Base-by-base conservation (phyloP, 257 asterid genomes). In the Galeopsis tetrahit region DNA sequence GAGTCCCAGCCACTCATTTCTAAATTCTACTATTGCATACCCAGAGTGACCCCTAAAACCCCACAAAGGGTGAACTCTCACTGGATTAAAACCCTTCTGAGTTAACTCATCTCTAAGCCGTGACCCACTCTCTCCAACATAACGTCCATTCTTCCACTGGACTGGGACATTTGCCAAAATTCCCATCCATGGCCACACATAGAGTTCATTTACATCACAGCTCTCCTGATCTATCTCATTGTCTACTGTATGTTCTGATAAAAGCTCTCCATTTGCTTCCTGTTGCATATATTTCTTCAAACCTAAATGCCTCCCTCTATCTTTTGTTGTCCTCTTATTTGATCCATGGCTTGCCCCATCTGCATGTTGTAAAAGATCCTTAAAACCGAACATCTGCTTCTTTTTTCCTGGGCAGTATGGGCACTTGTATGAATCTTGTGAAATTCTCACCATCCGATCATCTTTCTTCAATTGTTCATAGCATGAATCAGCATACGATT, bases 171-270 rank as follows among this genome's bases (percentile, higher is more conserved):
- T 85, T 15, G 81, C 90, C 21, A 87, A 75, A n/a, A 85, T 68
- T 11, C 93, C 93, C 81, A 73, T 76, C 87, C 89, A 87, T 40
- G 93, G 93, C 79, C 85, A 83, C 17, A 87, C 89, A 64, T 79
- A 78, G n/a, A 73, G 68, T 77, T 87, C 89, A 33, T 86, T 67
- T 2, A 6, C 5, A 57, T 35, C 60, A 65, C 62, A 56, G 62
- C 33, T 68, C 39, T 15, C 70, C 13, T 62, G n/a, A n/a, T n/a
- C 44, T 42, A 58, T 36, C 66, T 65, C 76, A 17, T 5, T 55
- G 36, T 53, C 70, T 6, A 15, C 63, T 17, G 9, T 62, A 60
- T 0, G 10, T 74, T 21, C 34, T 7, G 76, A 28, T 49, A 11
- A 40, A 56, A 14, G 66, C 13, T 66, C 33, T 34, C 46, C 77